Conservation (phyloP, 257 asterid genomes). For the Solanum virginianum region DNA sequence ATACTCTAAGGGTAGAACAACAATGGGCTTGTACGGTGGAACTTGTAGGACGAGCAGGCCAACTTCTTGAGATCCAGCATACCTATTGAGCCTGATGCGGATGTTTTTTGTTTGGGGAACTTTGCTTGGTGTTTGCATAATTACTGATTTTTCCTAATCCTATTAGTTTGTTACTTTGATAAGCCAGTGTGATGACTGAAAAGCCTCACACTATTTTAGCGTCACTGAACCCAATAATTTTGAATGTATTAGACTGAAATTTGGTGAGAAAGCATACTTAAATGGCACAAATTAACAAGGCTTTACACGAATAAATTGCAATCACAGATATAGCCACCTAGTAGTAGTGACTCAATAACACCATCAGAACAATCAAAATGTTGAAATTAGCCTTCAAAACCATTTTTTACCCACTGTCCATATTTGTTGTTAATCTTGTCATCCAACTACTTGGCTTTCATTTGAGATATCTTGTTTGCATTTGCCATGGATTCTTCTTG, state of each 20-base stretch:
- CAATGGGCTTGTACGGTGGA: not conserved
- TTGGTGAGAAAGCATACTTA: not conserved
- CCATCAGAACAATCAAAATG: not conserved
- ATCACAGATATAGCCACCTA: constrained; percentile 8
- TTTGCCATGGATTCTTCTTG: constrained; percentile 39
- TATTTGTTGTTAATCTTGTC: constrained; percentile 55
- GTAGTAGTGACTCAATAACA: constrained; percentile 21
- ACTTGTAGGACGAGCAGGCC: constrained; percentile 4
- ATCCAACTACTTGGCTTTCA: constrained; percentile 35
- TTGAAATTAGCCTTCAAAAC: constrained; percentile 8
- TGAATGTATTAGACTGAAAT: not conserved
- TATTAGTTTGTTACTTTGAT: no score
- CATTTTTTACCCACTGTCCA: constrained; percentile 33
- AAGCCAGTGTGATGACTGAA: no score
- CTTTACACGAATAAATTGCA: not conserved
- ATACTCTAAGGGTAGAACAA: constrained; percentile 5
- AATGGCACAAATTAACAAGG: not conserved
- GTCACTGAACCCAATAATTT: not conserved
- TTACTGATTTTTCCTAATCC: no score
- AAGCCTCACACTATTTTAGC: not conserved
- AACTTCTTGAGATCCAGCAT: not conserved
- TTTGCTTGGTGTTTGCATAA: constrained; percentile 6
- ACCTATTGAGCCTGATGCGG: not conserved
- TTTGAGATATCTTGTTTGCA: constrained; percentile 22
- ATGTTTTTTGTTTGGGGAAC: constrained; percentile 3